A percentile compares a stretch with the other conserved stretches of the same genome.
Evolutionary conservation across 176 grass and related monocot genomes (phyloP).

Genomic region (Triticum turgidum): DNA sequence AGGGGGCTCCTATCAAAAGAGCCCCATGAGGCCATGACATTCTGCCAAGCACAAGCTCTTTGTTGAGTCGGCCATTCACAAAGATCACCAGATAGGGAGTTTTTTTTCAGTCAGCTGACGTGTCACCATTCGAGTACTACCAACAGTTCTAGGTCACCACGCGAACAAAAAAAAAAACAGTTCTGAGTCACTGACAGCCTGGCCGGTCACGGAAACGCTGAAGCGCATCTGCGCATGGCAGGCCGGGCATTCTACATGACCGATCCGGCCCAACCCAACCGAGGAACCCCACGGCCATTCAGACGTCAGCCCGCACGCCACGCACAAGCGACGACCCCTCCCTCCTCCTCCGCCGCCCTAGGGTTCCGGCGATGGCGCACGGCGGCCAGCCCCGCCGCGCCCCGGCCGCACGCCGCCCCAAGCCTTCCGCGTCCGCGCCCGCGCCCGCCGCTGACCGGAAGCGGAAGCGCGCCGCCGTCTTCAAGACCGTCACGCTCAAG

Average conservation of each 20-base stretch:
- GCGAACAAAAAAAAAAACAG: neutral
- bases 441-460: conserved; percentile 37
- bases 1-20: too few species aligned
- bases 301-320: neutral
- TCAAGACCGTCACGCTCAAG: conserved; percentile 75
- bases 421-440: conserved; percentile 33
- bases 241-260: neutral
- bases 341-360: neutral
- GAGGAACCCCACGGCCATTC: neutral
- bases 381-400: conserved; percentile 62
- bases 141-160: too few species aligned
- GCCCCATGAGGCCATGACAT: too few species aligned
- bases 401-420: conserved; percentile 45
- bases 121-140: neutral
- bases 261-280: conserved; percentile 17
- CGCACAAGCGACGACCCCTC: neutral
- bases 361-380: conserved; percentile 74
- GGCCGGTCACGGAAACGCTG: neutral
- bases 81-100: too few species aligned
- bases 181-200: neutral
- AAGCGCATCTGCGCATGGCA: neutral
- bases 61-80: too few species aligned
- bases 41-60: too few species aligned
- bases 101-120: too few species aligned
- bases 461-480: conserved; percentile 48